Conservation (phyloP, 2,329 filamentous ascomycete species). For the Hypoxylon sp. region DNA sequence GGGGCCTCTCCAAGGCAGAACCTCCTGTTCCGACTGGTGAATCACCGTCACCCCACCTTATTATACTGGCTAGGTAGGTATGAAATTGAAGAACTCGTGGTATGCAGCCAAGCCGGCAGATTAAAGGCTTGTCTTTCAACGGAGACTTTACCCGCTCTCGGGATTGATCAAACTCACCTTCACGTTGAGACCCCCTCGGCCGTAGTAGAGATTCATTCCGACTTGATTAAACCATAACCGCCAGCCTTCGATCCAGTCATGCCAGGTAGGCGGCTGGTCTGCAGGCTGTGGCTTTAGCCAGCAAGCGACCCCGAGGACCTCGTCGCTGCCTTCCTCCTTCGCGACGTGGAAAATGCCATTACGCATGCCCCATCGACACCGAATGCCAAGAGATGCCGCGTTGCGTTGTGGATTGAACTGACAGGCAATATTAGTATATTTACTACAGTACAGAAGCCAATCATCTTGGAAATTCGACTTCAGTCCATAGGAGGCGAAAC, state of each 20-base stretch:
- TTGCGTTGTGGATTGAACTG: slow-evolving; percentile 73
- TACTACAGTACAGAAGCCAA: slow-evolving; percentile 8
- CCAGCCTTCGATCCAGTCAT: slow-evolving; percentile 73
- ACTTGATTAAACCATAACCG: slow-evolving; percentile 75
- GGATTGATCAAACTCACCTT: slow-evolving; percentile 56
- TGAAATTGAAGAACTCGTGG: slow-evolving; percentile 18
- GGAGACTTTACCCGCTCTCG: slow-evolving; percentile 27
- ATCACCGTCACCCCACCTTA: slow-evolving; percentile 18
- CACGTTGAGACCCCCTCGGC: slow-evolving; percentile 76
- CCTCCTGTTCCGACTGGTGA: slow-evolving; percentile 30
- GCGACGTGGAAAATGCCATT: slow-evolving; percentile 78
- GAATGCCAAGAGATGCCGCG: slow-evolving; percentile 71
- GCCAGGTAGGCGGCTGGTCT: slow-evolving; percentile 67
- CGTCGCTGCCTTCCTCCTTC: slow-evolving; percentile 67
- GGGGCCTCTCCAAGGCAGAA: slow-evolving; percentile 12
- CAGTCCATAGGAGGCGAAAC: slow-evolving; percentile 23
- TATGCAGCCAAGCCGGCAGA: slow-evolving; percentile 38
- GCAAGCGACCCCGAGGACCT: slow-evolving; percentile 78
- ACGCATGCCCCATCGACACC: slow-evolving; percentile 78
- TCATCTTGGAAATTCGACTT: slow-evolving; percentile 3
- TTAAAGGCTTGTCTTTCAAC: slow-evolving; percentile 38
- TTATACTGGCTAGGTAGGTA: slow-evolving; percentile 10
- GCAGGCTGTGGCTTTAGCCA: slow-evolving; percentile 73
- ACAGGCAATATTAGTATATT: slow-evolving; percentile 22
- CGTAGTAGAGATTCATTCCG: slow-evolving; percentile 75